Conservation (phyloP, 2,329 filamentous ascomycete genomes). For the Aspergillus sp. region DNA sequence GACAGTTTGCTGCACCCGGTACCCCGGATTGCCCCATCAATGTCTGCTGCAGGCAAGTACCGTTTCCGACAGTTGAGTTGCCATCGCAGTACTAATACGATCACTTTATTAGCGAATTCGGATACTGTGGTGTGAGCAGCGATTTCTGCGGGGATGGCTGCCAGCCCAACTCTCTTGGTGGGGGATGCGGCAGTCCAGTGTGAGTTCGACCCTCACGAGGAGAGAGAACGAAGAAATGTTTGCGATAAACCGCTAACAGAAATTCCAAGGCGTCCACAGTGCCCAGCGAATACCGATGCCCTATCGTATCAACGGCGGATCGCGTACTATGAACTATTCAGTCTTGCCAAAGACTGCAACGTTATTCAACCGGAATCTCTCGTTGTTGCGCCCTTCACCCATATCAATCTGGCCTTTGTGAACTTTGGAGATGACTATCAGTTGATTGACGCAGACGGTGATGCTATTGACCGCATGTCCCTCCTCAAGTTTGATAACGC, state of each 20-base stretch:
- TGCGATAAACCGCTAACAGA: neutral
- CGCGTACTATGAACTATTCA: slow-evolving; percentile 7
- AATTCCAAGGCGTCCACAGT: neutral
- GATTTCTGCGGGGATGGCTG: slow-evolving; percentile 4
- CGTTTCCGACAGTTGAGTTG: neutral
- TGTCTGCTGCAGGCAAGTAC: slow-evolving; percentile 1
- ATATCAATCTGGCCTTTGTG: slow-evolving; percentile 5
- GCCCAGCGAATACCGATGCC: slow-evolving; percentile 1
- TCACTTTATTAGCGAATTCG: neutral
- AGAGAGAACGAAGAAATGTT: no score
- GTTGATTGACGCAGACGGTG: neutral
- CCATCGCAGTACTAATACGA: neutral
- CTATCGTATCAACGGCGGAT: neutral
- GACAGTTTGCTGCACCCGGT: neutral
- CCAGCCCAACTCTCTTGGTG: neutral
- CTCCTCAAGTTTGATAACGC: neutral
- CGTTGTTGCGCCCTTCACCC: neutral
- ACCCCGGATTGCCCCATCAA: neutral
- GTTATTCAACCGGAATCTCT: neutral
- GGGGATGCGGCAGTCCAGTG: neutral
- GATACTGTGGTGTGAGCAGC: neutral
- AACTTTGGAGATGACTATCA: neutral
- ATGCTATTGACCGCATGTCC: neutral
- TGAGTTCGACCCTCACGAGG: neutral
- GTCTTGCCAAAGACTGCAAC: neutral